phyloP scores from a whole-genome alignment of 192 early-diverging fungal genomes.

The Backusella morwellensis region DNA sequence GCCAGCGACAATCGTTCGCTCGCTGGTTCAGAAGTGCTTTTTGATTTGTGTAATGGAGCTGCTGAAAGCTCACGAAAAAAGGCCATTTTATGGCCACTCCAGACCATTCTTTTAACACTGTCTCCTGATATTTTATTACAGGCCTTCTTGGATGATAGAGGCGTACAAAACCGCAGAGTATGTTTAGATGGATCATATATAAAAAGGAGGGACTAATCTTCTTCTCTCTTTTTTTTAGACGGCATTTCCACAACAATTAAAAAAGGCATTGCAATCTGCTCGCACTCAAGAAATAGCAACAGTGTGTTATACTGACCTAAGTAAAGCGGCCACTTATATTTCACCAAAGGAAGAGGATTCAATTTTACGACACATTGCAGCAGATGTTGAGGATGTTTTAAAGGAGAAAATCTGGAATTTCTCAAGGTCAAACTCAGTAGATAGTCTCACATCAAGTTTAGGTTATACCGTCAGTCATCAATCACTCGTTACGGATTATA shows the following conservation, averaged over 20 bases:
- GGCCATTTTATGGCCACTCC: conserved; percentile 80
- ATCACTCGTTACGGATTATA: conserved; percentile 61
- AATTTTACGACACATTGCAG: conserved; percentile 56
- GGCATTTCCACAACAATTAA: conserved; percentile 24
- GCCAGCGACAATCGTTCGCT: conserved; percentile 49
- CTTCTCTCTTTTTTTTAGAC: neutral
- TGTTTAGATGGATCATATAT: neutral
- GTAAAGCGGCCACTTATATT: conserved; percentile 67
- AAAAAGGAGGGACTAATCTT: neutral
- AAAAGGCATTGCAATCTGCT: conserved; percentile 47
- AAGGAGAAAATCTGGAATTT: conserved; percentile 43
- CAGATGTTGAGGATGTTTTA: conserved; percentile 69
- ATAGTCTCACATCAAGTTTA: neutral
- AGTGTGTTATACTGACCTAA: conserved; percentile 70
- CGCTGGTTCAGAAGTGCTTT: conserved; percentile 68
- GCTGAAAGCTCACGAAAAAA: conserved; percentile 56
- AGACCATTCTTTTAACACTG: conserved; percentile 77
- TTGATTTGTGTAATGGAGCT: conserved; percentile 64
- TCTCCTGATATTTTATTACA: conserved; percentile 77
- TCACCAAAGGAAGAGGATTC: conserved; percentile 53
- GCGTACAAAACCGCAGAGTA: conserved; percentile 27
- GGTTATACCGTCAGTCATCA: conserved; percentile 69
- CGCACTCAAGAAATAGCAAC: conserved; percentile 60
- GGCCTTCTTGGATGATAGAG: conserved; percentile 51
- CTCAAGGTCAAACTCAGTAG: neutral